Evolutionary conservation across 1,139 yeast genomes (phyloP), one percentile per base, ranked within the genome.

Genomic region (Scheffersomyces parashehatae): DNA sequence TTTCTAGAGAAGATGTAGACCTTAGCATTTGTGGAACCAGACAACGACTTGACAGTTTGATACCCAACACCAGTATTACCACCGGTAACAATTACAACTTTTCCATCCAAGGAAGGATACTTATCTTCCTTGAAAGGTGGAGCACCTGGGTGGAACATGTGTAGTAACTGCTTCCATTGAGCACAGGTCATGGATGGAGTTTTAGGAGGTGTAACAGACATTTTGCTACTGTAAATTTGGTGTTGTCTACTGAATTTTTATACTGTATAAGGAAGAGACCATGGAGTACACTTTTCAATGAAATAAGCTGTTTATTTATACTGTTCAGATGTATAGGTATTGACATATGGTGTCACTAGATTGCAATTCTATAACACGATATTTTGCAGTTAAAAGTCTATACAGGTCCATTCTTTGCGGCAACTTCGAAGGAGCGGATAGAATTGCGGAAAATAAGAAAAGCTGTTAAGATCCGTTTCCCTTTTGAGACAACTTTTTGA

Each of bases 21-120:
- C 15, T 66, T 65, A 36, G 77, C 83, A 54, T 67, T 72, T 52
- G 70, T 72, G 51, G 53, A 55, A 2, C 65, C 61, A 11, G 54
- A 52, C n/a, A 80, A 59, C 24, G 70, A 55, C 47, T 64, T 68
- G 3, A 70, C 64, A 1, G 67, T 64, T 38, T 73, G 68, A 24
- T 59, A 60, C 1, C 82, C 82, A 39, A 77, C 68, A 28, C 82
- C 82, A 1, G 76, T 63, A 11, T 73, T 64, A 24, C 68, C 70
- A 13, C 82, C 82, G 1, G 82, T 75, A 12, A 77, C 69, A 24
- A 75, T 42, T 41, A 67, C 76, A 3, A 59, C 62, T 48, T 66
- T 70, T 3, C 70, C 75, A 3, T 67, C 51, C 29, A 75, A 60
- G 47, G 75, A 79, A 2, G 80, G 80, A 47, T 73, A 70, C 41